A percentile compares a stretch with the other conserved stretches of the same genome.
Evolutionary conservation across 2,329 filamentous ascomycete species (phyloP).

Genomic region (Fusarium sp.): DNA sequence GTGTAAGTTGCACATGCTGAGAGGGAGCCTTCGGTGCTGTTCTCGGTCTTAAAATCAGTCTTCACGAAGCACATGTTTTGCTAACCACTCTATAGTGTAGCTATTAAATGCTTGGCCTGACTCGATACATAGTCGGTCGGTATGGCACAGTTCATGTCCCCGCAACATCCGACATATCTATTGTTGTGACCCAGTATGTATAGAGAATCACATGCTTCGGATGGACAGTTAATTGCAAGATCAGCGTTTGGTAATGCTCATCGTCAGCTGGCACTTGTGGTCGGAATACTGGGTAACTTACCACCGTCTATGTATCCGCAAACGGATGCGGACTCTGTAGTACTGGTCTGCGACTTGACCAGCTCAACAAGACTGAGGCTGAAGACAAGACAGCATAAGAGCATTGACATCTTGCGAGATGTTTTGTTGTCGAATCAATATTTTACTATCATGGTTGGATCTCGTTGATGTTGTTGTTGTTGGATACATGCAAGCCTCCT

Average conservation of each 20-base stretch:
- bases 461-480: not conserved
- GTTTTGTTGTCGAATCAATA: not conserved
- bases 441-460: not conserved
- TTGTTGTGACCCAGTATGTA: not conserved
- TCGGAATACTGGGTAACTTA: not conserved
- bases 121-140: conserved; percentile 22
- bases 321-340: not conserved
- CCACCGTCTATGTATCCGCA: conserved; percentile 18
- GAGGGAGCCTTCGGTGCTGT: conserved; percentile 5
- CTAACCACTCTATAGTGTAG: conserved; percentile 14
- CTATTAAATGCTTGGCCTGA: conserved; percentile 12
- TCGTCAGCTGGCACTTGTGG: not conserved
- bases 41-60: not conserved
- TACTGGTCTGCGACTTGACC: not conserved
- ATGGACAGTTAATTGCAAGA: not conserved
- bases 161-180: conserved; percentile 20
- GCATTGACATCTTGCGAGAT: not conserved
- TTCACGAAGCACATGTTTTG: not conserved
- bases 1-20: conserved; percentile 32
- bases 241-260: not conserved
- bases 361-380: not conserved
- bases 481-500: not conserved
- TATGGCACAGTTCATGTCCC: conserved; percentile 7
- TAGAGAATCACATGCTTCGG: conserved; percentile 9
- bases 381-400: not conserved